Percentiles rank a stretch among this genome's conserved stretches.
Conservation (phyloP, 345 rosid species). For the Syzygium grande region DNA sequence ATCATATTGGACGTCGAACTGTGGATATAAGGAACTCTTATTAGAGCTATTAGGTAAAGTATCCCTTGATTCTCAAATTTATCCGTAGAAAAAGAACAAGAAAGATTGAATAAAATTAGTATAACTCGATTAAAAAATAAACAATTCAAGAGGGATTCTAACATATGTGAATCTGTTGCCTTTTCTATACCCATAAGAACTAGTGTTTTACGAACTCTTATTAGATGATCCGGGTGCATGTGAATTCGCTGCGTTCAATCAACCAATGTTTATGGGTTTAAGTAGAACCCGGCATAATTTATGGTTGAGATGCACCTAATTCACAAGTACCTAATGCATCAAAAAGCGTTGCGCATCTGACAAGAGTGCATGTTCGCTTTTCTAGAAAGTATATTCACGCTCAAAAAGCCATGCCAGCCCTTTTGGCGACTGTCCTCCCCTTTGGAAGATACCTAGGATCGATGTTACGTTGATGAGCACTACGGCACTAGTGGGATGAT, state of each 20-base stretch:
- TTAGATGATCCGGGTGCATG: background rate
- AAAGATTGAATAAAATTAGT: background rate
- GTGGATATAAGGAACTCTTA: background rate
- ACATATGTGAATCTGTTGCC: background rate
- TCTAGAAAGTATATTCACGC: background rate
- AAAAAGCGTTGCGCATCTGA: background rate
- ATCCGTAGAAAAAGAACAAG: background rate
- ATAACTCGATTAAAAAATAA: background rate
- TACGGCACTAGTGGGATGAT: no score
- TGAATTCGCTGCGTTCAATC: background rate
- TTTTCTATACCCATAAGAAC: background rate
- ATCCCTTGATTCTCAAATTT: background rate
- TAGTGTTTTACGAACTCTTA: background rate
- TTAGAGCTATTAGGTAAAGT: background rate
- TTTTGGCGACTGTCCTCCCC: background rate
- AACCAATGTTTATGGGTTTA: background rate
- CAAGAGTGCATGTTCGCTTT: background rate
- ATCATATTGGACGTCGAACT: background rate
- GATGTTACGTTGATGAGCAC: no score
- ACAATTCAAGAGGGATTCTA: background rate
- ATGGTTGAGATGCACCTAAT: background rate
- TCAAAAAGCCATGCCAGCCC: background rate
- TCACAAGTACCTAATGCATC: background rate
- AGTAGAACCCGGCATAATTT: background rate
- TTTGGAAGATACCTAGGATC: background rate